A percentile compares a stretch with the other conserved stretches of the same genome.
These are phyloP conservation scores for Leccinum ponderosum DNA, from an alignment of 1,284 basidiomycete species.

Conservation along the genomic window DNA sequence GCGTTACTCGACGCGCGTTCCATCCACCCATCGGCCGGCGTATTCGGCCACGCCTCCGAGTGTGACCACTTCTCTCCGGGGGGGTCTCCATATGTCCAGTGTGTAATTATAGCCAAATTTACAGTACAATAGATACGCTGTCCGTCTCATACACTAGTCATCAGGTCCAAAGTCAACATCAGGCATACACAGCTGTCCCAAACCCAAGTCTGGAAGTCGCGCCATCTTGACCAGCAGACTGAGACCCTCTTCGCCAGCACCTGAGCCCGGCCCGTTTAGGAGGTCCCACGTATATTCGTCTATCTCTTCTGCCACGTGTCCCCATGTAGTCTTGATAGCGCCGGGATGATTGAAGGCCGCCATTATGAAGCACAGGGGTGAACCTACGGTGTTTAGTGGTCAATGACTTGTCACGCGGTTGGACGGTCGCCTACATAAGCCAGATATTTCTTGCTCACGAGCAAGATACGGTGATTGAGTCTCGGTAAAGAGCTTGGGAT, in stretches of 20 bases:
- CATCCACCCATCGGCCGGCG: conserved; percentile 23
- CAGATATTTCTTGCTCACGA: conserved; percentile 70
- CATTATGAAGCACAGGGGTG: conserved; percentile 71
- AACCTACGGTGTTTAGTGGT: conserved; percentile 47
- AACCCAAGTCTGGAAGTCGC: conserved; percentile 67
- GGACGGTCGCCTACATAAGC: conserved; percentile 56
- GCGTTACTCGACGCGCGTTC: conserved; percentile 4
- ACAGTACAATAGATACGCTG: conserved; percentile 13
- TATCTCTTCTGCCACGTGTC: conserved; percentile 64
- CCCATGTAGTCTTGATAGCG: conserved; percentile 70
- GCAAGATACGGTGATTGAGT: conserved; percentile 44
- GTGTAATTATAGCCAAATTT: background rate
- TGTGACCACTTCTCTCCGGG: conserved; percentile 12
- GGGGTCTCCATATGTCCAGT: conserved; percentile 15
- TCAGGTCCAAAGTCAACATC: conserved; percentile 29
- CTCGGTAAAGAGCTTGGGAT: conserved; percentile 24
- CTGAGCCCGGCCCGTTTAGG: conserved; percentile 47
- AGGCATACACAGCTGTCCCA: conserved; percentile 68
- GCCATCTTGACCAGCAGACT: conserved; percentile 77
- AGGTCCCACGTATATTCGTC: conserved; percentile 63
- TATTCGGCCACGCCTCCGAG: conserved; percentile 17
- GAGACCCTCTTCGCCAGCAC: conserved; percentile 48
- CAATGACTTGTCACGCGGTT: background rate
- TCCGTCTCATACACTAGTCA: conserved; percentile 16
- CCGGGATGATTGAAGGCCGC: conserved; percentile 65